phyloP scores from a whole-genome alignment of 1,284 basidiomycete species.

The Fomitopsis betulina region DNA sequence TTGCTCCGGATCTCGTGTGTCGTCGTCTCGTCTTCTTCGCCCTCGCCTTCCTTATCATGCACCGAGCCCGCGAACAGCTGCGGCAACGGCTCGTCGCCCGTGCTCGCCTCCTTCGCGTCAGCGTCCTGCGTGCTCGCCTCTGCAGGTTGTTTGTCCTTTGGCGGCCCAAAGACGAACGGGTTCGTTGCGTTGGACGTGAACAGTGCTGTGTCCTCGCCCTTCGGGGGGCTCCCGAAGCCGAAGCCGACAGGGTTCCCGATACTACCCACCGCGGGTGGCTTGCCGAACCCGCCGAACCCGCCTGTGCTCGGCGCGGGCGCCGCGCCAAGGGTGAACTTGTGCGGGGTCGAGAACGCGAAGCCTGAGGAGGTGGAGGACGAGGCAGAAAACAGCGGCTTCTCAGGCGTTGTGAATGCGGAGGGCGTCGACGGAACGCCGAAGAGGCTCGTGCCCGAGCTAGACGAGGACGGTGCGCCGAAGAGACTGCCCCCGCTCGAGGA shows the following conservation, averaged over 20 bases:
- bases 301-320: conserved; percentile 10
- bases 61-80: conserved; percentile 33
- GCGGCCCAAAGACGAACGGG: conserved; percentile 3
- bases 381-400: conserved; percentile 10
- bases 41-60: conserved; percentile 69
- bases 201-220: conserved; percentile 22
- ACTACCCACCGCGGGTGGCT: conserved; percentile 30
- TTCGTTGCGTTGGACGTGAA: background rate
- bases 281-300: conserved; percentile 14
- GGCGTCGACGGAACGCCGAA: conserved; percentile 7
- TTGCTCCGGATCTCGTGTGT: conserved; percentile 57
- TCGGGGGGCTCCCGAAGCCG: conserved; percentile 42
- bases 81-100: conserved; percentile 19
- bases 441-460: conserved; percentile 2
- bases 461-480: background rate
- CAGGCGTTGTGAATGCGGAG: conserved; percentile 14
- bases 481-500: background rate
- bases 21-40: conserved; percentile 81
- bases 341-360: conserved; percentile 21
- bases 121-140: conserved; percentile 24
- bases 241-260: conserved; percentile 59
- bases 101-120: conserved; percentile 23
- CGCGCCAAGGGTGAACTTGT: conserved; percentile 21
- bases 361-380: background rate
- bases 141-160: conserved; percentile 18